Conservation (phyloP, 345 rosid genomes). For the Raphanus raphanistrum region DNA sequence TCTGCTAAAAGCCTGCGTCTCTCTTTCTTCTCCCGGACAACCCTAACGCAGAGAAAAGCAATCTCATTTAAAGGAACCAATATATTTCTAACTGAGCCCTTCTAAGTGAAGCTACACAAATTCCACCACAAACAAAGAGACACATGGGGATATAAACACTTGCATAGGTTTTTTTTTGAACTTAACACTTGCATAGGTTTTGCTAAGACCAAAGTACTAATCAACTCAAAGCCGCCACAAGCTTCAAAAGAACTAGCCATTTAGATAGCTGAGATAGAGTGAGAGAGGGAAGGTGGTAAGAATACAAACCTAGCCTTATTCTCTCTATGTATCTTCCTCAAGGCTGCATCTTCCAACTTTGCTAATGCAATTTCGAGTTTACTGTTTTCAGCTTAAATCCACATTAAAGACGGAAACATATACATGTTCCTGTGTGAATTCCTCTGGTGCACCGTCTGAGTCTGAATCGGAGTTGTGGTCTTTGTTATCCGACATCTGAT, state of each 20-base stretch:
- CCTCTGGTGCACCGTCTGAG: conserved; percentile 65
- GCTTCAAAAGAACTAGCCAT: too few species aligned
- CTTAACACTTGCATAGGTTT: neutral
- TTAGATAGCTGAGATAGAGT: neutral
- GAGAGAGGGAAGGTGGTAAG: neutral
- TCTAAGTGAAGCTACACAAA: too few species aligned
- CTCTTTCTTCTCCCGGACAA: conserved; percentile 74
- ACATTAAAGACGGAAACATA: neutral
- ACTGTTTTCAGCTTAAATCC: conserved; percentile 1
- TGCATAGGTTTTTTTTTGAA: too few species aligned
- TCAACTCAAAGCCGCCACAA: neutral
- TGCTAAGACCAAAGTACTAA: neutral
- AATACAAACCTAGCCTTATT: conserved; percentile 55
- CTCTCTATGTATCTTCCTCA: conserved; percentile 62
- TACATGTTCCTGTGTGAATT: conserved; percentile 79
- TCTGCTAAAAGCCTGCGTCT: conserved; percentile 65
- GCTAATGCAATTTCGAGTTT: conserved; percentile 30
- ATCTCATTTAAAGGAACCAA: conserved; percentile 1
- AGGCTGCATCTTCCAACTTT: conserved; percentile 53
- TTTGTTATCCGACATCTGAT: conserved; percentile 49
- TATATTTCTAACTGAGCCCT: neutral
- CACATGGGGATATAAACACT: too few species aligned
- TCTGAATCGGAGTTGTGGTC: conserved; percentile 65
- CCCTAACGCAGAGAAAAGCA: conserved; percentile 38
- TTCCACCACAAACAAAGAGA: neutral